Percentiles rank a stretch among this genome's conserved stretches.
These are phyloP conservation scores for Spergularia bocconei DNA, from an alignment of 148 eudicot genomes.

Conservation along the genomic window DNA sequence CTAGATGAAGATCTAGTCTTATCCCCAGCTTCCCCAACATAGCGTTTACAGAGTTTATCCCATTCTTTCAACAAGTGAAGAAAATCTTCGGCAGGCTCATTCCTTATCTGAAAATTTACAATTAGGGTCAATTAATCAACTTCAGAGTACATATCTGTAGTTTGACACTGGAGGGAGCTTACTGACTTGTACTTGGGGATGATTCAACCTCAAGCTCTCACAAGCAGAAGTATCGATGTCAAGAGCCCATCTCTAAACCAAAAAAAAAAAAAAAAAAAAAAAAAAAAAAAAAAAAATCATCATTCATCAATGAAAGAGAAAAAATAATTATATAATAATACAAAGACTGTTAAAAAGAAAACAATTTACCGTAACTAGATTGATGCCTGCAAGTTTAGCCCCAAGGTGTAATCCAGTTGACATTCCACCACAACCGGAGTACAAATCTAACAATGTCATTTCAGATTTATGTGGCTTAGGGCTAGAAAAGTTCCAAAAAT, in stretches of 20 bases:
- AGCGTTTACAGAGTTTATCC: constrained; percentile 71
- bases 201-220: constrained; percentile 87
- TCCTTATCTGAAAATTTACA: constrained; percentile 58
- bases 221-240: constrained; percentile 67
- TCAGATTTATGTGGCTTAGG: constrained; percentile 31
- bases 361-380: constrained; percentile 66
- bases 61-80: constrained; percentile 77
- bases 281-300: constrained; percentile 8
- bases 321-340: background rate
- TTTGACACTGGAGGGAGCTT: constrained; percentile 11
- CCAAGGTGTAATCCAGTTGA: constrained; percentile 93
- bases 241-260: constrained; percentile 80
- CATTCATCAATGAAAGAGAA: constrained; percentile 1
- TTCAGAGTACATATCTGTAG: background rate
- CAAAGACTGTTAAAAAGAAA: background rate
- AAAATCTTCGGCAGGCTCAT: constrained; percentile 76
- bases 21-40: constrained; percentile 39
- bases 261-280: background rate
- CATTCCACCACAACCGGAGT: constrained; percentile 98
- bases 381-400: constrained; percentile 67
- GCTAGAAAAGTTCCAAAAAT: constrained; percentile 23
- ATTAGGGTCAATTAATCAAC: background rate
- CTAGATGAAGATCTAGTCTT: constrained; percentile 32
- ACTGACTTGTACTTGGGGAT: constrained; percentile 80
- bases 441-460: constrained; percentile 72